Evolutionary conservation across 345 rosid genomes (phyloP), one percentile per base, ranked within the genome.

Genomic region (Bretschneidera sinensis): DNA sequence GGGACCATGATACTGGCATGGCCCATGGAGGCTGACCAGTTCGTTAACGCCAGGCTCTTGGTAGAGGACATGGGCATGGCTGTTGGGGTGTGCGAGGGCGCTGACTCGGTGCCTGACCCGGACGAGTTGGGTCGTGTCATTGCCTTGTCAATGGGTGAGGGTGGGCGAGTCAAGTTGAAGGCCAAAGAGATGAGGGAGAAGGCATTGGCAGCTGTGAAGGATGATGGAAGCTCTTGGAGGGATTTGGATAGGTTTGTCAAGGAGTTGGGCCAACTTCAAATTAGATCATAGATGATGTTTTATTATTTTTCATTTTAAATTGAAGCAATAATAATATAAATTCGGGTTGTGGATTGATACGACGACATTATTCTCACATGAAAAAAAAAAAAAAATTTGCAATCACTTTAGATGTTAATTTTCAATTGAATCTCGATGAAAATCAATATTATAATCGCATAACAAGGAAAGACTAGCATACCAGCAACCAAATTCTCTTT

Each of bases 11-110:
- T 84, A 14, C 19, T 86, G 71, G 83, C 68, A 5, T 84, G 91
- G 91, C 96, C 96, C 0, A 82, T 89, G 91, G 85, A 80, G 64
- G 89, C 83, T 19, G 92, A 83, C 66, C 92, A 85, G 57, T 83
- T 54, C 57, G 66, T 84, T 14, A 76, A 84, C 43, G 87, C 77
- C 0, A 71, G 62, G 67, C 63, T 82, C 47, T 25, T 83, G 39
- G 88, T 79, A 65, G 86, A 89, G 43, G 76, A 85, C 11, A 14
- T 83, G 76, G 83, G 85, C 17, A 79, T 69, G 63, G 81, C 71
- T 0, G 79, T 83, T 21, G 53, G 73, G 48, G 90, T 72, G 3
- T 77, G 86, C 9, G 79, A 76, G 47, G 91, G 86, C 0, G 74
- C 54, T 9, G 71, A 75, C 49, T 20, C 79, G 17, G 89, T 87